phyloP scores from a whole-genome alignment of 2,329 filamentous ascomycete genomes.

The Aspergillus ruber region DNA sequence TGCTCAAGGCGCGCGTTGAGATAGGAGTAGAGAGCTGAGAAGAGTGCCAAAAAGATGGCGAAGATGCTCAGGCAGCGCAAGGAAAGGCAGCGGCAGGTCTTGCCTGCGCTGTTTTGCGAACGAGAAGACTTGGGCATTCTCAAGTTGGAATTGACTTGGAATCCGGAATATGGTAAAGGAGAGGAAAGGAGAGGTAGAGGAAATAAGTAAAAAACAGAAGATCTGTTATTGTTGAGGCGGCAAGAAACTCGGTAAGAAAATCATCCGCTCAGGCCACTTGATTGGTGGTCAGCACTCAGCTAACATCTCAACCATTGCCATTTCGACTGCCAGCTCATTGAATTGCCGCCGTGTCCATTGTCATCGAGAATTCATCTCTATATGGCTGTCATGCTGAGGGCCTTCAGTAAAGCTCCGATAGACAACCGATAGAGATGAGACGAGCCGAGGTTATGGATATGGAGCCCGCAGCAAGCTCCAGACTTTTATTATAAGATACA shows the following conservation, averaged over 20 bases:
- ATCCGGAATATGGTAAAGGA: constrained; percentile 1
- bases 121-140: constrained; percentile 3
- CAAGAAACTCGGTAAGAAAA: constrained; percentile 11
- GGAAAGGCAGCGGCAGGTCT: constrained; percentile 19
- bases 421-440: too few relatives aligned
- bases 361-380: too few relatives aligned
- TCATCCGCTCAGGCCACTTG: constrained; percentile 6
- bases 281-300: too few relatives aligned
- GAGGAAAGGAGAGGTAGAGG: constrained; percentile 1
- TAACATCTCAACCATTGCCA: background rate
- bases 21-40: constrained; percentile 31
- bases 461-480: too few relatives aligned
- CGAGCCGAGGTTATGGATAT: too few relatives aligned
- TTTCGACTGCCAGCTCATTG: background rate
- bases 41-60: constrained; percentile 28
- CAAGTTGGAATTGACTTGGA: constrained; percentile 1
- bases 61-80: constrained; percentile 26
- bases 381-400: too few relatives aligned
- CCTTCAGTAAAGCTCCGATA: too few relatives aligned
- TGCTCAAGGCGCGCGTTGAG: constrained; percentile 33
- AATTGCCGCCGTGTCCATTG: too few relatives aligned
- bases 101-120: constrained; percentile 7
- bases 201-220: constrained; percentile 6
- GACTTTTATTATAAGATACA: too few relatives aligned
- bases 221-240: constrained; percentile 1